These are phyloP conservation scores for Anethum foeniculum DNA, from an alignment of 140 eudicot species.

Conservation along the genomic window DNA sequence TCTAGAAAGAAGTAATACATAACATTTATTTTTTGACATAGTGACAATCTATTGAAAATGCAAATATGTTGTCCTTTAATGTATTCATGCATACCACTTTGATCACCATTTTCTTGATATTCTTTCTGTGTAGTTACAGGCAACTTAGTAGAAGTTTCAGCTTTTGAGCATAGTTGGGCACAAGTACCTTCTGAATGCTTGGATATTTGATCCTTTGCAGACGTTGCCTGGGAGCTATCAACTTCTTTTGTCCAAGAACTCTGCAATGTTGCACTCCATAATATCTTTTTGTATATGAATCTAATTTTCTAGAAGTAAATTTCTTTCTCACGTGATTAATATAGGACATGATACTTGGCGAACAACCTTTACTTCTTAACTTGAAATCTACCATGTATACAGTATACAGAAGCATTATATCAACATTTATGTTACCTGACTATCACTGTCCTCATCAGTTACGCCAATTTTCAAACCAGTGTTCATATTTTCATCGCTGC, in stretches of 20 bases:
- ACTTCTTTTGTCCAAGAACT: constrained; percentile 42
- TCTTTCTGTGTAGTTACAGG: constrained; percentile 16
- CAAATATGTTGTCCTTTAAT: background rate
- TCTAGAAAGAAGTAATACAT: constrained; percentile 7
- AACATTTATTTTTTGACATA: background rate
- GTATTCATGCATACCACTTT: constrained; percentile 20
- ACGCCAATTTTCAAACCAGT: constrained; percentile 24
- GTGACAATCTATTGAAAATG: background rate
- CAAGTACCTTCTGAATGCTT: constrained; percentile 32
- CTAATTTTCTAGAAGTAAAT: background rate
- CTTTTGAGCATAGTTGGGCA: constrained; percentile 27
- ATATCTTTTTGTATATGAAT: background rate
- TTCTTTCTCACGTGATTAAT: background rate
- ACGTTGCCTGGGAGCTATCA: constrained; percentile 24
- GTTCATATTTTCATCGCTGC: constrained; percentile 46
- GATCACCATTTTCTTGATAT: constrained; percentile 22
- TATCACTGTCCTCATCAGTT: constrained; percentile 69
- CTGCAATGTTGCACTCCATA: constrained; percentile 17
- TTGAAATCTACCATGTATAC: background rate
- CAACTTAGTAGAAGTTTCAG: constrained; percentile 13
- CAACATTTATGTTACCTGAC: constrained; percentile 47
- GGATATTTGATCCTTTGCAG: constrained; percentile 28
- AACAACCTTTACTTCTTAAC: background rate
- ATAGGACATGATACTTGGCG: background rate
- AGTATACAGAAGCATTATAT: constrained; percentile 1